Base-by-base conservation (phyloP, 2,329 filamentous ascomycete genomes). In the Colletotrichum ledebouriae region DNA sequence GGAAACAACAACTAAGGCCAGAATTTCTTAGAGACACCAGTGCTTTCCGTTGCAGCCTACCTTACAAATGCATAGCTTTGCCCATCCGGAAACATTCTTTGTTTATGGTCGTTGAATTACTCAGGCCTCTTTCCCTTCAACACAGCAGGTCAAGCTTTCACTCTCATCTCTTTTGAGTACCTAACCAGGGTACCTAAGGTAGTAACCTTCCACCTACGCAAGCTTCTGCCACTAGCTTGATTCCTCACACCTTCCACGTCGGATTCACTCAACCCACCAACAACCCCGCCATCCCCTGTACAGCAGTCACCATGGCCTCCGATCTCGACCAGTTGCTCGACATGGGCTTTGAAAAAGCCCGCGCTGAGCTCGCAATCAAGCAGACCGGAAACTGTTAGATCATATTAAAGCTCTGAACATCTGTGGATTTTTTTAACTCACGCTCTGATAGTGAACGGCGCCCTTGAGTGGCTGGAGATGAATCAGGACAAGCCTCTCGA, bases 401-500 rank as follows among this genome's bases (percentile, higher is more conserved):
- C 29, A 57, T 22, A 22, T 6, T 7, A n/a, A 42, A 33, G 20
- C 5, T 34, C 4, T 33, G 29, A 7, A n/a, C 13, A 22, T 15
- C n/a, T 15, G 17, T 22, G 39, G 25, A 10, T 15, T 4, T 15
- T 4, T 25, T 39, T 11, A 41, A 41, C 71, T 74, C 47, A 57
- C 33, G 2, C 49, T 33, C 56, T 37, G 41, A 63, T 71, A 95
- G 93, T 98, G 53, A 91, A 96, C 77, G 92, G 90, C 73, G 96
- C 96, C 59, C 87, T 99, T 66, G 93, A 97, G 82, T 99, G 96
- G 96, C 87, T 99, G 1, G 94, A 97, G 77, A 88, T 92, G 74
- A 97, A 97, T 77, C 90, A 97, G 77, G 94, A 97, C 78, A 97
- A 92, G 74, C 86, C 92, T 1, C 78, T 97, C 47, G 94, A 98